These are phyloP conservation scores for Sporisorium reilianum DNA, from an alignment of 1,284 basidiomycete genomes.

Conservation along the genomic window DNA sequence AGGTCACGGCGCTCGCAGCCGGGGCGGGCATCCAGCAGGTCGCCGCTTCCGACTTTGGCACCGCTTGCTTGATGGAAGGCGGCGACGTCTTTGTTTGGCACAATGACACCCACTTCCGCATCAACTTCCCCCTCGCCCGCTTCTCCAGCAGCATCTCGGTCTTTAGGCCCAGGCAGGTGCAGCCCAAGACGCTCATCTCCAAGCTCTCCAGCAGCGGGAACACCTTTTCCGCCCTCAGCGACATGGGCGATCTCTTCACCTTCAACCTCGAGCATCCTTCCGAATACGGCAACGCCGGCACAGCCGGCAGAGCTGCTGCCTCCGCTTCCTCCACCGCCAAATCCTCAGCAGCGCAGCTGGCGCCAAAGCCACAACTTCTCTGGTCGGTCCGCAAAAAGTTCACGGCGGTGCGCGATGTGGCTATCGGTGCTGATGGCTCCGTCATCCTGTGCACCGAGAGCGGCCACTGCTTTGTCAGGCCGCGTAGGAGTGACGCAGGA, in stretches of 20 bases:
- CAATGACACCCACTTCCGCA: constrained; percentile 80
- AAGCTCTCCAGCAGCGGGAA: constrained; percentile 86
- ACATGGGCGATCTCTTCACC: constrained; percentile 90
- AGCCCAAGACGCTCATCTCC: constrained; percentile 74
- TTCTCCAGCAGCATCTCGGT: constrained; percentile 75
- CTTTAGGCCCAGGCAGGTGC: constrained; percentile 62
- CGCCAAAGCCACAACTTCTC: constrained; percentile 82
- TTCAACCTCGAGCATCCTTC: constrained; percentile 74
- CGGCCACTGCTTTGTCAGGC: constrained; percentile 86
- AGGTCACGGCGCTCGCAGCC: constrained; percentile 76
- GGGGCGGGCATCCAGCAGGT: constrained; percentile 63
- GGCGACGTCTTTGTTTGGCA: constrained; percentile 86
- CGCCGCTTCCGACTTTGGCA: constrained; percentile 76
- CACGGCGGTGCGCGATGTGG: constrained; percentile 84
- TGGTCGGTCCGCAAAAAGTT: constrained; percentile 90
- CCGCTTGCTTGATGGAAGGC: constrained; percentile 80
- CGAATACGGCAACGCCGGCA: constrained; percentile 53
- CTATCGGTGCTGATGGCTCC: constrained; percentile 86
- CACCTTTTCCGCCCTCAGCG: constrained; percentile 85
- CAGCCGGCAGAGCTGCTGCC: constrained; percentile 8
- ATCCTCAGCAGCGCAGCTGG: constrained; percentile 31
- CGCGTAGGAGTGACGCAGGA: constrained; percentile 40
- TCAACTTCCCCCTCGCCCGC: constrained; percentile 72
- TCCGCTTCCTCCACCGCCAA: constrained; percentile 15
- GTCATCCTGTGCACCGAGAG: constrained; percentile 93